A percentile compares a stretch with the other conserved stretches of the same genome.
These are phyloP conservation scores for Pestalotiopsis sp. DNA, from an alignment of 2,329 filamentous ascomycete species.

Conservation along the genomic window DNA sequence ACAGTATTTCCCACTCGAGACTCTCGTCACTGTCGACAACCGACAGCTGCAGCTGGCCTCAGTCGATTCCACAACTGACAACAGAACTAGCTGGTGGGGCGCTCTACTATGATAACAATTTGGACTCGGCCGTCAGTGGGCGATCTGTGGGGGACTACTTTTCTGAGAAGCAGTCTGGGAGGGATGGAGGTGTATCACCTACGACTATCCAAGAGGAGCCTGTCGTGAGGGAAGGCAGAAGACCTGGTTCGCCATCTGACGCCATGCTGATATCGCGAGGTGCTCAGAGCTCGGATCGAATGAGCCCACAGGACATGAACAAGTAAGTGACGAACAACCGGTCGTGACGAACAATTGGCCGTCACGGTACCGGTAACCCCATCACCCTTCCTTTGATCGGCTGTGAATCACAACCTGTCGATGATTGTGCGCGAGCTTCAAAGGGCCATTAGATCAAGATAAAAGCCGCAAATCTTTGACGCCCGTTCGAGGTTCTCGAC, in stretches of 20 bases:
- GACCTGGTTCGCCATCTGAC: conserved; percentile 31
- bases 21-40: conserved; percentile 55
- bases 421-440: too few relatives aligned
- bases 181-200: conserved; percentile 19
- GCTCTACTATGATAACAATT: conserved; percentile 4
- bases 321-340: conserved; percentile 19
- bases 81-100: conserved; percentile 33
- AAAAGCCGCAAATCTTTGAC: too few relatives aligned
- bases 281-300: conserved; percentile 17
- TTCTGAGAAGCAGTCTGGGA: conserved; percentile 8
- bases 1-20: conserved; percentile 49
- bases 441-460: too few relatives aligned
- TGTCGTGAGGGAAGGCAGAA: conserved; percentile 10
- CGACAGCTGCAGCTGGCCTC: conserved; percentile 32
- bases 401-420: not conserved
- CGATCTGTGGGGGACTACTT: conserved; percentile 12
- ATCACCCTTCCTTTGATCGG: too few relatives aligned
- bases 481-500: too few relatives aligned
- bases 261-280: conserved; percentile 29
- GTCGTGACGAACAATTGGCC: too few relatives aligned
- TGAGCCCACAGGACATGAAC: conserved; percentile 18
- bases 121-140: conserved; percentile 15
- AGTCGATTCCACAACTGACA: conserved; percentile 32
- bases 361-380: too few relatives aligned
- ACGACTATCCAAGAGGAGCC: conserved; percentile 15